Evolutionary conservation across 805 yeast species (phyloP), one percentile per base, ranked within the genome.

Genomic region (Phaffomyces antillensis): DNA sequence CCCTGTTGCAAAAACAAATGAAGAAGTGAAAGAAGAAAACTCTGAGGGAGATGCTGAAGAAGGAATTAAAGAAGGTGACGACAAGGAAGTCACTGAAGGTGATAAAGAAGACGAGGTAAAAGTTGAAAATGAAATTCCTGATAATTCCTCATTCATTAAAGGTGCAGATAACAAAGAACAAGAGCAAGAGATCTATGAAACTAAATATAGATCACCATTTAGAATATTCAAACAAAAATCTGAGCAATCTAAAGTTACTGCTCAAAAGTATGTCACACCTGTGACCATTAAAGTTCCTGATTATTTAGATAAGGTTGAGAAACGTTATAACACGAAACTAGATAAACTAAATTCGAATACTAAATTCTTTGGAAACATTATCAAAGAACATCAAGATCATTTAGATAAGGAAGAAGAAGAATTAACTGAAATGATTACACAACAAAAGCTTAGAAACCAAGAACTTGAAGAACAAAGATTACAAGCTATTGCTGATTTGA

Each of bases 171-270:
- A 35, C 7, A 9, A 35, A 35, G 37, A 23, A 12, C 37, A 26
- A 20, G 34, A 13, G 18, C 36, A 12, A 16, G 25, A 38, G n/a
- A 43, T 40, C 17, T 41, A 39, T 7, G 45, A 40, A 17, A 37
- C 42, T 34, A 35, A 40, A 15, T 48, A 48, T n/a, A 33, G 37
- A 26, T 48, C 52, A 7, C 52, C 52, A 28, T 48, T 48, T 35
- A 48, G 52, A 46, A 30, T 41, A 10, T 8, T 7, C 4, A 33
- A 40, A 18, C 24, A 32, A n/a, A 40, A 40, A 25, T 13, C 16
- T 9, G 20, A 23, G 17, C 24, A 15, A 10, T 28, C n/a, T n/a
- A 26, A 32, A 33, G 24, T 13, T 18, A 24, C 17, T 10, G 33
- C n/a, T 32, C 32, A 7, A 18, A 36, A 24, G 13, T 17, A 13